A percentile compares a stretch with the other conserved stretches of the same genome.
phyloP scores from a whole-genome alignment of 1,284 basidiomycete genomes.

The Apiotrichum sp. region DNA sequence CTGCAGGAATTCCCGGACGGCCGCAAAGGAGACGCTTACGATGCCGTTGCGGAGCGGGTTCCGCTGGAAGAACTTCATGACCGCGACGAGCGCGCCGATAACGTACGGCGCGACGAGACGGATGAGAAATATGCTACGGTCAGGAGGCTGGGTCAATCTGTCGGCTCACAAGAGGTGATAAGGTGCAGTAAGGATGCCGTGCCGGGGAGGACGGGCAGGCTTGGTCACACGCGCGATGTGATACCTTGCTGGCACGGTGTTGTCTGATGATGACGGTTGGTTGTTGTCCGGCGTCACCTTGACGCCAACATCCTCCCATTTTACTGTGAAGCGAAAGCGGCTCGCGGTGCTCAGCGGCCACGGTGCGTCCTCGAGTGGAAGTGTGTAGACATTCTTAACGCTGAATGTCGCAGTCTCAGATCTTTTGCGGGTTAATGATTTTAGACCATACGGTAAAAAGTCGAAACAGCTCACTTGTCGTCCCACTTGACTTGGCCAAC shows the following conservation, averaged over 20 bases:
- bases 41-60: constrained; percentile 25
- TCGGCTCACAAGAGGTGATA: constrained; percentile 22
- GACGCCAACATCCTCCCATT: constrained; percentile 17
- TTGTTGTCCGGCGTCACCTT: constrained; percentile 25
- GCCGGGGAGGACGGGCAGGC: constrained; percentile 2
- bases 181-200: constrained; percentile 1
- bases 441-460: not conserved
- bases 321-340: constrained; percentile 6
- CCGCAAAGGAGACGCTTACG: constrained; percentile 17
- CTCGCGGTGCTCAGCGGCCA: constrained; percentile 10
- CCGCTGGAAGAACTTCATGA: constrained; percentile 26
- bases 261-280: constrained; percentile 13
- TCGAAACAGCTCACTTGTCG: constrained; percentile 21
- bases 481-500: constrained; percentile 30
- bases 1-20: constrained; percentile 17
- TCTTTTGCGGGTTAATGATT: constrained; percentile 10
- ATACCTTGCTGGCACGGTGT: constrained; percentile 18
- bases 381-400: constrained; percentile 19
- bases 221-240: constrained; percentile 32
- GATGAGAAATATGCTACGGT: constrained; percentile 7
- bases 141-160: not conserved
- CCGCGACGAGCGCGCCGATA: constrained; percentile 17
- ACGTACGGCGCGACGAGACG: constrained; percentile 16
- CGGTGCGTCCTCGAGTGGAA: constrained; percentile 15
- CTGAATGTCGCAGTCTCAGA: constrained; percentile 23